Evolutionary conservation across 371 early-diverging fungal genomes (phyloP).

Genomic region (Apophysomyces elegans): DNA sequence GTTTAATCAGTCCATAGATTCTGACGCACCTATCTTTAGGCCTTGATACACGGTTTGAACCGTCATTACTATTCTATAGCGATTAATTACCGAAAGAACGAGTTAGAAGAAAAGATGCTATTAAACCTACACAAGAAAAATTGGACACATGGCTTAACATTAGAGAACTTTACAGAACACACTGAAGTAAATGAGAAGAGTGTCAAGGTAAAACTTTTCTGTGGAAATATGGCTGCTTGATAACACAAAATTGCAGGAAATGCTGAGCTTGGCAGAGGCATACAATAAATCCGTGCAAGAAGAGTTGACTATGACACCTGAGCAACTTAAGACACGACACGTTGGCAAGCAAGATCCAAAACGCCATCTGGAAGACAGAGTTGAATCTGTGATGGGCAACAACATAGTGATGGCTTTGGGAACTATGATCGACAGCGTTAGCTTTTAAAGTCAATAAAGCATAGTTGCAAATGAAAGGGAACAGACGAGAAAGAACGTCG

Average conservation of each 20-base stretch:
- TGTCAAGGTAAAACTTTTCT: slow-evolving; percentile 67
- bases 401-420: slow-evolving; percentile 96
- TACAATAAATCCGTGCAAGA: slow-evolving; percentile 97
- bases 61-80: slow-evolving; percentile 99
- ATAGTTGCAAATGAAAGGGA: slow-evolving; percentile 1
- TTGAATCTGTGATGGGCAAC: slow-evolving; percentile 88
- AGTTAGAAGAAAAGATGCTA: slow-evolving; percentile 99
- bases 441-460: slow-evolving; percentile 50
- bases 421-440: slow-evolving; percentile 88
- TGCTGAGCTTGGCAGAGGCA: slow-evolving; percentile 88
- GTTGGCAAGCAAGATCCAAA: slow-evolving; percentile 99
- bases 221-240: background rate
- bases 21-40: slow-evolving; percentile 51
- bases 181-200: slow-evolving; percentile 80
- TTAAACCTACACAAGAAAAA: slow-evolving; percentile 98
- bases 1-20: slow-evolving; percentile 37
- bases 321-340: slow-evolving; percentile 95
- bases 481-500: background rate
- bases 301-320: slow-evolving; percentile 91
- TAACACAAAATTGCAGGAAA: slow-evolving; percentile 47
- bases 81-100: slow-evolving; percentile 99
- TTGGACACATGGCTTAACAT: slow-evolving; percentile 97
- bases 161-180: slow-evolving; percentile 85
- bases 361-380: slow-evolving; percentile 93
- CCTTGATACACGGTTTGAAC: slow-evolving; percentile 99